Evolutionary conservation across 441 rosid genomes (phyloP), one percentile per base, ranked within the genome.

Genomic region (Metrosideros polymorpha): DNA sequence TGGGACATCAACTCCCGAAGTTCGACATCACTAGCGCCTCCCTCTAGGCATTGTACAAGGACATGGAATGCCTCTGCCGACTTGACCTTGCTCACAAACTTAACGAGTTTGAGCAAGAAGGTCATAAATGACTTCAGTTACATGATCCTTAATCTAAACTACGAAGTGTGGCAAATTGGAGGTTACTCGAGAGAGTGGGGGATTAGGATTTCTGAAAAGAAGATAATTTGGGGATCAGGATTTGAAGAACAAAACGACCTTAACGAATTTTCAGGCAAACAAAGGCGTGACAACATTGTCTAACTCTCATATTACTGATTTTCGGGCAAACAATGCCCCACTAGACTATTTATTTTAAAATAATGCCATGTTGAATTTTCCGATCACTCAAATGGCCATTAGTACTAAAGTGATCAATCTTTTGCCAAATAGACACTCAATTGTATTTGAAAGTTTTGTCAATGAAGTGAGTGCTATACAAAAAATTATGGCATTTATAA

Each of bases 51-150:
- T 98, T 95, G 24, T 96, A 93, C 84, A 88, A 95, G 27, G 95
- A 96, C 88, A 90, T 94, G 90, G 98, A 93, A 35, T 87, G 85
- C 86, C 83, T 91, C 82, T n/a, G 96, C 96, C 12, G 95, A 95
- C 89, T 86, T 96, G 25, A 86, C 90, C 0, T 12, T 97, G 85
- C 95, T 96, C 6, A 94, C 92, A 15, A 97, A 97, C 90, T 94
- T 96, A 94, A 95, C 96, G 51, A 97, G 96, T 86, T 95, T 95
- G 7, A 96, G 94, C 94, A 92, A 89, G 90, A 95, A 94, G 88
- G 94, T 92, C 83, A 89, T 86, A 0, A 91, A 95, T 82, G 98
- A 94, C 55, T 97, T 93, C 93, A 93, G 91, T 87, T 90, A 61
- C 86, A 84, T 94, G 85, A 93, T 91, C 90, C 90, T 97, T 51